phyloP scores from a whole-genome alignment of 371 early-diverging fungal species.

The Rhizopus stolonifer region DNA sequence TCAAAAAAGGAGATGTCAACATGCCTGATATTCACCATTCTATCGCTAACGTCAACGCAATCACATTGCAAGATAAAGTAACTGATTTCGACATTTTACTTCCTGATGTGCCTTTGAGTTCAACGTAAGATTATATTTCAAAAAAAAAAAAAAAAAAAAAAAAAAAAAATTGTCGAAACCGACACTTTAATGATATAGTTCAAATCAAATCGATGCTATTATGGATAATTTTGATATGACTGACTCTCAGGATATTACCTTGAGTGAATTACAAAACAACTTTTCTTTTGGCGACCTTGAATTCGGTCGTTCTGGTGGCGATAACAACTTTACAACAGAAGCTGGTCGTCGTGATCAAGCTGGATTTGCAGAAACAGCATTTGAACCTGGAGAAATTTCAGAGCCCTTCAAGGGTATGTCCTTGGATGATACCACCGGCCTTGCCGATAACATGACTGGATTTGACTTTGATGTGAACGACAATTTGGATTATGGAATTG shows the following conservation, averaged over 20 bases:
- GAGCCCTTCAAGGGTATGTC: conserved; percentile 45
- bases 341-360: conserved; percentile 46
- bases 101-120: conserved; percentile 69
- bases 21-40: conserved; percentile 75
- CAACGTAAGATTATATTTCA: too few relatives aligned
- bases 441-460: conserved; percentile 24
- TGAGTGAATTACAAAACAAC: conserved; percentile 34
- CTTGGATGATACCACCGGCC: conserved; percentile 37
- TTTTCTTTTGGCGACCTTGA: conserved; percentile 21
- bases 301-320: conserved; percentile 22
- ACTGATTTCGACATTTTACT: conserved; percentile 90
- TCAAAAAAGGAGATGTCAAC: conserved; percentile 85
- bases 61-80: conserved; percentile 84
- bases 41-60: conserved; percentile 73
- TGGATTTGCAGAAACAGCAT: conserved; percentile 26
- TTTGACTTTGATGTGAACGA: conserved; percentile 62
- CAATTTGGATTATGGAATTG: conserved; percentile 21
- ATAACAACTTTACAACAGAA: conserved; percentile 34
- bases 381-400: conserved; percentile 26
- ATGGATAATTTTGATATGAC: conserved; percentile 37
- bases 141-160: too few relatives aligned
- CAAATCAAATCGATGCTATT: conserved; percentile 22
- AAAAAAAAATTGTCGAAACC: too few relatives aligned
- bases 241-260: conserved; percentile 61
- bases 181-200: conserved; percentile 9